These are phyloP conservation scores for Leptographium procerum DNA, from an alignment of 2,329 filamentous ascomycete genomes.

Conservation along the genomic window DNA sequence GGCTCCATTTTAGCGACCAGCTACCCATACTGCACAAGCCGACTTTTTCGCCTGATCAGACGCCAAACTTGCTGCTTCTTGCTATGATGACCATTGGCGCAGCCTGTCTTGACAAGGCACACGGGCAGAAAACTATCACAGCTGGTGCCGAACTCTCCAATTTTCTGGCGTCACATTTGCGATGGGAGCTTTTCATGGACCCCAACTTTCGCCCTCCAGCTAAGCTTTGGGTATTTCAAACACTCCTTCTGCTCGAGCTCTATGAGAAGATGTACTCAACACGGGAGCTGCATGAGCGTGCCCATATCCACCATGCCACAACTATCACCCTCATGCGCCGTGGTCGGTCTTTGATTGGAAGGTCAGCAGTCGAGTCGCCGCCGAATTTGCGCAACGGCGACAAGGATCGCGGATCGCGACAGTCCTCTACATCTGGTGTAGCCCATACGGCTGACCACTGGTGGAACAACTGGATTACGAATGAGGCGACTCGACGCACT, in stretches of 20 bases:
- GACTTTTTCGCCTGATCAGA: slow-evolving; percentile 80
- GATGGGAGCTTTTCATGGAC: slow-evolving; percentile 94
- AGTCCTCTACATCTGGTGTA: slow-evolving; percentile 49
- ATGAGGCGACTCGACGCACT: slow-evolving; percentile 78
- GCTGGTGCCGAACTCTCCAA: slow-evolving; percentile 75
- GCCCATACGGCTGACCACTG: slow-evolving; percentile 71
- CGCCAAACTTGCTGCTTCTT: slow-evolving; percentile 72
- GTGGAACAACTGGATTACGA: slow-evolving; percentile 94
- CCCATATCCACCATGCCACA: slow-evolving; percentile 93
- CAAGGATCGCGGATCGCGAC: slow-evolving; percentile 42
- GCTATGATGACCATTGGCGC: slow-evolving; percentile 90
- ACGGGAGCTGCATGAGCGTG: slow-evolving; percentile 79
- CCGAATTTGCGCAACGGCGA: slow-evolving; percentile 61
- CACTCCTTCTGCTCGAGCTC: slow-evolving; percentile 74
- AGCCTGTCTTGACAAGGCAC: slow-evolving; percentile 73
- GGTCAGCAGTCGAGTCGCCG: slow-evolving; percentile 73
- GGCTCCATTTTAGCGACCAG: slow-evolving; percentile 89
- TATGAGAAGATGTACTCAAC: slow-evolving; percentile 99
- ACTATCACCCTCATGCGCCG: slow-evolving; percentile 92
- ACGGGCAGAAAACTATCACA: slow-evolving; percentile 61
- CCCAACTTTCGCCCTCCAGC: slow-evolving; percentile 80
- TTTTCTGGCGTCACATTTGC: slow-evolving; percentile 84
- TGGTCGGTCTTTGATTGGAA: slow-evolving; percentile 80
- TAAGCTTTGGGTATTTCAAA: slow-evolving; percentile 93
- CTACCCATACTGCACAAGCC: slow-evolving; percentile 90